Base-by-base conservation (phyloP, 2,329 filamentous ascomycete genomes). In the Colletotrichum nymphaeae region DNA sequence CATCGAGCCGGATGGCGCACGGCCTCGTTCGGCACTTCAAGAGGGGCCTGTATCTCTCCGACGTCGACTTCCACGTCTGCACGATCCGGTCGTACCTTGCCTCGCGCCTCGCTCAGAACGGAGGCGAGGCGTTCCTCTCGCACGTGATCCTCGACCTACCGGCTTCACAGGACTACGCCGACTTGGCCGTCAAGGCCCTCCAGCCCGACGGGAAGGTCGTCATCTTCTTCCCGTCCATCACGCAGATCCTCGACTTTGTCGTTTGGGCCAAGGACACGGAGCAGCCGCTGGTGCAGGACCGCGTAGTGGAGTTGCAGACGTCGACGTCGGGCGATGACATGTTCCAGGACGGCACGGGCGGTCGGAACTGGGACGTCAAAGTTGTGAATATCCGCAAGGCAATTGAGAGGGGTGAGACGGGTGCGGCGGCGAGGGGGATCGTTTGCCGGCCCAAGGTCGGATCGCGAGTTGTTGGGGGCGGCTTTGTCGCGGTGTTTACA, bases 61-160 rank as follows among this genome's bases (percentile, higher is more conserved):
- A 94, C 76, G 86, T 95, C 65, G 91, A 95, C 78, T 96, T 96
- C 78, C 91, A 96, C 80, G 86, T 93, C 62, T 91, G 91, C 49
- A 88, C 89, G 37, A 89, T 94, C 5, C 87, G 88, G 42, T 85
- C 88, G 4, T 95, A 93, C 88, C 84, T 95, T 42, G 81, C 84
- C 1, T 79, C 82, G 9, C 89, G 93, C 66, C 81, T 88, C 4
- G 79, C 79, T 4, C 77, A 78, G 30, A 86, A 85, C 1, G 75
- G 74, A 5, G 78, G 81, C 0, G 79, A 87, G n/a, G 87, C 92
- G 0, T 95, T 95, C 78, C 85, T 96, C 65, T 88, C 91, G 4
- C 91, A 93, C 78, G 92, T 91, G 0, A 89, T 96, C 74, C 86
- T 97, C 24, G 94, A 97, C 79, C 87, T 97, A 72, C 93, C 94